A percentile compares a stretch with the other conserved stretches of the same genome.
These are phyloP conservation scores for Tuber indicum DNA, from an alignment of 495 filamentous ascomycete species.

Conservation along the genomic window DNA sequence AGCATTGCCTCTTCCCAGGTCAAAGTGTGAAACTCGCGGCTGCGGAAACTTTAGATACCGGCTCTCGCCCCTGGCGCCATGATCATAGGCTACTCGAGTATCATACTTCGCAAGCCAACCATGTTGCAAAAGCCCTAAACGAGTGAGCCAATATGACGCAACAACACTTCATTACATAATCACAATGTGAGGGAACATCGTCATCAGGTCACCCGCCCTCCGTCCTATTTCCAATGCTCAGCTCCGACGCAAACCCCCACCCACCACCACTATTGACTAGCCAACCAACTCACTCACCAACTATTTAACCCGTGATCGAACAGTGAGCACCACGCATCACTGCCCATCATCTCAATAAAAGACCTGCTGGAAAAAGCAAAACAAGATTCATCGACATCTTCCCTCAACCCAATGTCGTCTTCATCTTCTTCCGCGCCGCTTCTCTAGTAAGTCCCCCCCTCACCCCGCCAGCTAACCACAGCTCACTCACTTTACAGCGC, in stretches of 20 bases:
- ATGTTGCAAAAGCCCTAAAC: not conserved
- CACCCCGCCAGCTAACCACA: not conserved
- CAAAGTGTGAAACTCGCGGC: too few relatives aligned
- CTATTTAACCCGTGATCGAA: not conserved
- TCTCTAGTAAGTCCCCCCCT: slow-evolving; percentile 59
- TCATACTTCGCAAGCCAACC: too few relatives aligned
- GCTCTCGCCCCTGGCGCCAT: too few relatives aligned
- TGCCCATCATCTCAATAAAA: not conserved
- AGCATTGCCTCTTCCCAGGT: too few relatives aligned
- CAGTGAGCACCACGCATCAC: not conserved
- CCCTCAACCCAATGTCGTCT: slow-evolving; percentile 49
- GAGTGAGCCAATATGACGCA: not conserved
- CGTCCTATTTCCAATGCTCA: not conserved
- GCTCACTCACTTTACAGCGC: slow-evolving; percentile 53
- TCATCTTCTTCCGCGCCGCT: slow-evolving; percentile 66
- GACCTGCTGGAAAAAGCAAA: not conserved
- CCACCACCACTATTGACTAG: not conserved
- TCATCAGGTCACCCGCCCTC: not conserved
- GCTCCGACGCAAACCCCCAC: not conserved
- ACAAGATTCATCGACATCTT: not conserved
- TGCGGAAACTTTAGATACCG: too few relatives aligned
- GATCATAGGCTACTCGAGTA: too few relatives aligned
- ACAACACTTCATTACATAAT: not conserved
- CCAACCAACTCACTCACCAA: not conserved
- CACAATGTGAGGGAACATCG: not conserved